These are phyloP conservation scores for Bonia amplexicaulis DNA, from an alignment of 176 grass and related monocot genomes.

Conservation along the genomic window DNA sequence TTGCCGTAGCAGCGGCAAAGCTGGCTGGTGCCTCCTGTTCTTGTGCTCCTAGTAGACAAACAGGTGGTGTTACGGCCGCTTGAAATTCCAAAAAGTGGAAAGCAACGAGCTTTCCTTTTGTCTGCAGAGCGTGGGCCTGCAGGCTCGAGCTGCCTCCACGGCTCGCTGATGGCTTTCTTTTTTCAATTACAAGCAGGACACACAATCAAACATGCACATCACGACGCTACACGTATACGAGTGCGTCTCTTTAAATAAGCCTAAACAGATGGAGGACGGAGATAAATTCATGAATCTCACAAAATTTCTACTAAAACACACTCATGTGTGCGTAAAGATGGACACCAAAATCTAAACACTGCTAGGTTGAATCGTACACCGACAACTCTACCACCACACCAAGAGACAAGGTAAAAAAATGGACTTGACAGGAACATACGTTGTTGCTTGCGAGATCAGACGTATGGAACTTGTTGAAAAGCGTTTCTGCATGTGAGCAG, in stretches of 20 bases:
- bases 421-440: neutral
- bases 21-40: neutral
- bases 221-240: too few relatives aligned
- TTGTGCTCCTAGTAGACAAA: slow-evolving; percentile 24
- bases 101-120: slow-evolving; percentile 50
- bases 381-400: neutral
- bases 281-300: too few relatives aligned
- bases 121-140: slow-evolving; percentile 13
- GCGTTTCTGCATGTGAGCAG: neutral
- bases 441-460: slow-evolving; percentile 2
- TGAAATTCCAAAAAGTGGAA: slow-evolving; percentile 42
- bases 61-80: slow-evolving; percentile 20
- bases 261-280: too few relatives aligned
- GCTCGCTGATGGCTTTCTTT: neutral
- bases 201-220: too few relatives aligned
- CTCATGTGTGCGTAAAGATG: too few relatives aligned
- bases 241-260: too few relatives aligned
- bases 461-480: neutral
- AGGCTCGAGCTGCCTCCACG: neutral
- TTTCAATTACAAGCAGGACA: too few relatives aligned
- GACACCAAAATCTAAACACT: too few relatives aligned
- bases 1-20: slow-evolving; percentile 19
- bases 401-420: slow-evolving; percentile 1
- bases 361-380: accelerated
- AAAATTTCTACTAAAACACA: too few relatives aligned